Evolutionary conservation across 176 grass and related monocot genomes (phyloP).

Genomic region (Zea luxurians): DNA sequence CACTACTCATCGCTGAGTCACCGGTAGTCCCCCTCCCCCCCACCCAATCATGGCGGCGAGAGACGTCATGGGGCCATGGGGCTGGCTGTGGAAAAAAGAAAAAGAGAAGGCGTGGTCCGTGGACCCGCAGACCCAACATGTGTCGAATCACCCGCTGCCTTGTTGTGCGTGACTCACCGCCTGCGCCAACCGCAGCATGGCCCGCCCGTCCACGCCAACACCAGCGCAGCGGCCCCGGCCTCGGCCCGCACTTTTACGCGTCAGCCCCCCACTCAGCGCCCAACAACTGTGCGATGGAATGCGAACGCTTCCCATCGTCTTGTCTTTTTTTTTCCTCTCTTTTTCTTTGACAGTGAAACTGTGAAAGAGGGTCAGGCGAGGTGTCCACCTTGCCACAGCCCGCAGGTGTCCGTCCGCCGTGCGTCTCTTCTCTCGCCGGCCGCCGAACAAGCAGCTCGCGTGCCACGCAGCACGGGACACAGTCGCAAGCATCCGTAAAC

Average conservation of each 20-base stretch:
- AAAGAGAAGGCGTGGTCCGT: too few species aligned
- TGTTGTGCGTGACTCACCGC: too few species aligned
- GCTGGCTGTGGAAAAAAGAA: too few species aligned
- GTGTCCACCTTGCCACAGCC: not conserved
- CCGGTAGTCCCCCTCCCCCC: not conserved
- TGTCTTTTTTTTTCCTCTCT: not conserved
- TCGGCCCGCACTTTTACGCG: not conserved
- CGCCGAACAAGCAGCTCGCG: too few species aligned
- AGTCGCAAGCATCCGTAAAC: not conserved
- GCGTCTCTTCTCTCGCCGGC: not conserved
- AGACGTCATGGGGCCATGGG: too few species aligned
- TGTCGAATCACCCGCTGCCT: not conserved
- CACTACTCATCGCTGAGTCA: slow-evolving; percentile 42
- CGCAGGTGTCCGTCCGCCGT: too few species aligned
- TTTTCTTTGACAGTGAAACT: not conserved
- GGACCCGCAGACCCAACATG: not conserved
- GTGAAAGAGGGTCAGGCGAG: not conserved
- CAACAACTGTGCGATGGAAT: not conserved
- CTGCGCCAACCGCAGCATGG: too few species aligned
- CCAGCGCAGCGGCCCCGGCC: too few species aligned
- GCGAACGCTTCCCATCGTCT: not conserved
- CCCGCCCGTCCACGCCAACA: too few species aligned
- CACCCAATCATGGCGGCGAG: not conserved
- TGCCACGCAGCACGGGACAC: too few species aligned
- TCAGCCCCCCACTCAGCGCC: not conserved